These are phyloP conservation scores for Talaromyces sp. DNA, from an alignment of 2,329 filamentous ascomycete species.

Conservation along the genomic window DNA sequence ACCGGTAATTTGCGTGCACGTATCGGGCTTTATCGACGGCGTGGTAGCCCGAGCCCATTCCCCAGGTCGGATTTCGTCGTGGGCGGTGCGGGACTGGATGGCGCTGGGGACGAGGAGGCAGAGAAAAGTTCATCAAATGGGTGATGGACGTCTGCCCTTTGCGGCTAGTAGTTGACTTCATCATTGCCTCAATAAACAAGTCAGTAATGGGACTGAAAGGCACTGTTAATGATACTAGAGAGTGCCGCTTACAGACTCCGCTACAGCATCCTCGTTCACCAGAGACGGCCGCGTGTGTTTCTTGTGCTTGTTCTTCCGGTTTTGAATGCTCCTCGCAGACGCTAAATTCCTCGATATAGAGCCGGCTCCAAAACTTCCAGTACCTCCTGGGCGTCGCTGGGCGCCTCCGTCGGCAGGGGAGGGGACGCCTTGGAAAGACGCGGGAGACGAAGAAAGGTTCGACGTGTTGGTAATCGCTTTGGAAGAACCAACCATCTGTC, in stretches of 20 bases:
- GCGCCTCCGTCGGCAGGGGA: conserved; percentile 28
- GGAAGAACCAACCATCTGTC: conserved; percentile 30
- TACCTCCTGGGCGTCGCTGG: conserved; percentile 38
- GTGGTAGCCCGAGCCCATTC: conserved; percentile 83
- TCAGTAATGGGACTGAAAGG: neutral
- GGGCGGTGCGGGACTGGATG: conserved; percentile 54
- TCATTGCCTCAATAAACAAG: conserved; percentile 45
- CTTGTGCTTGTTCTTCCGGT: conserved; percentile 75
- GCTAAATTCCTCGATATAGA: conserved; percentile 32
- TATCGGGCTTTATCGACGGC: conserved; percentile 86
- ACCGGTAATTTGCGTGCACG: conserved; percentile 95
- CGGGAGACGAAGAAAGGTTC: conserved; percentile 27
- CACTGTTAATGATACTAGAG: neutral
- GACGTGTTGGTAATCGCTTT: conserved; percentile 34
- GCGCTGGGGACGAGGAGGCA: conserved; percentile 66
- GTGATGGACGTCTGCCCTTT: conserved; percentile 96
- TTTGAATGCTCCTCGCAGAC: conserved; percentile 65
- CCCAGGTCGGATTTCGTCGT: conserved; percentile 74
- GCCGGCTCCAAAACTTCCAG: conserved; percentile 38
- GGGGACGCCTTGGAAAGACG: conserved; percentile 28
- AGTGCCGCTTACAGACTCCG: conserved; percentile 61
- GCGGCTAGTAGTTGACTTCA: conserved; percentile 62
- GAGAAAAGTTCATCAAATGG: conserved; percentile 86
- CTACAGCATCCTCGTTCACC: conserved; percentile 82
- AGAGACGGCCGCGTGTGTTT: conserved; percentile 69